Evolutionary conservation across 1,139 yeast genomes (phyloP).

Genomic region (Diutina ranongensis): DNA sequence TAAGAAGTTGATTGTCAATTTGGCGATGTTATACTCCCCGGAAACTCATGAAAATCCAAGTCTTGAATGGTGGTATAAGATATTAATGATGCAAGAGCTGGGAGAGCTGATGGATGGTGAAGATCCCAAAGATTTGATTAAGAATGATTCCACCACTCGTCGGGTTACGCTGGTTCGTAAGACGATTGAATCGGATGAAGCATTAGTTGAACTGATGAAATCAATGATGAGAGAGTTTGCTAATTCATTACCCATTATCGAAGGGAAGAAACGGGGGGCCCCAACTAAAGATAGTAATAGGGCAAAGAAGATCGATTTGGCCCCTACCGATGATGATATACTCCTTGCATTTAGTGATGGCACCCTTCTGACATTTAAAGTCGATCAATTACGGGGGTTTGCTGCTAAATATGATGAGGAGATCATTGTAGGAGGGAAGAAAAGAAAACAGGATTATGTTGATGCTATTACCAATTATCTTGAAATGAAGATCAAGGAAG

Average conservation of each 20-base stretch:
- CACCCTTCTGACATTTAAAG: background rate
- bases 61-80: slow-evolving; percentile 51
- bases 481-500: background rate
- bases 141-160: slow-evolving; percentile 1
- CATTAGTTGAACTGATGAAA: background rate
- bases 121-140: slow-evolving; percentile 1
- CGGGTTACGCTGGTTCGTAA: slow-evolving; percentile 1
- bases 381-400: background rate
- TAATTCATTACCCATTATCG: too few relatives aligned
- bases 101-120: slow-evolving; percentile 29
- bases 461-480: background rate
- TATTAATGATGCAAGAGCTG: slow-evolving; percentile 51
- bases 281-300: background rate
- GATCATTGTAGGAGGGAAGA: background rate
- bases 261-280: too few relatives aligned
- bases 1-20: slow-evolving; percentile 24
- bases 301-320: background rate
- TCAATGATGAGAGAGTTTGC: background rate
- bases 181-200: background rate
- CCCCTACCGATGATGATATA: slow-evolving; percentile 1
- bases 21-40: slow-evolving; percentile 43
- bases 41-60: slow-evolving; percentile 53
- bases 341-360: background rate
- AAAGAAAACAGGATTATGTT: background rate
- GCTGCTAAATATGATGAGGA: background rate